phyloP scores from a whole-genome alignment of 2,329 filamentous ascomycete genomes.

The Xylariaceae sp. region DNA sequence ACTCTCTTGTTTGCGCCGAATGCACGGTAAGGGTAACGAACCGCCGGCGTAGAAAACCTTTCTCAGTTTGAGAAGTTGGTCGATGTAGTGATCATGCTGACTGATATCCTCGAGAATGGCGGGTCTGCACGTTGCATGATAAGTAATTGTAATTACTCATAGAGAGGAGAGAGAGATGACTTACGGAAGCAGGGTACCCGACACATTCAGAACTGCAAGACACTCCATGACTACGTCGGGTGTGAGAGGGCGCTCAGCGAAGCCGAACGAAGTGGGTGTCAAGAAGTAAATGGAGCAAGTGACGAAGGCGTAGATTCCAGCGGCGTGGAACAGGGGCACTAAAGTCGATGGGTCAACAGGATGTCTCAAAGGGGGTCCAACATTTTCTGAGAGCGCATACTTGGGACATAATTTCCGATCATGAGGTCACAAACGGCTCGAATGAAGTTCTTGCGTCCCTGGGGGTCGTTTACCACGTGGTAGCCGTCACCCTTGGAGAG shows the following conservation, averaged over 20 bases:
- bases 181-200: conserved; percentile 23
- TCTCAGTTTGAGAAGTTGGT: conserved; percentile 32
- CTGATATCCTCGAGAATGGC: conserved; percentile 42
- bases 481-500: conserved; percentile 33
- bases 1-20: conserved; percentile 1
- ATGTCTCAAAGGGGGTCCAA: no score
- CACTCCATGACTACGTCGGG: conserved; percentile 20
- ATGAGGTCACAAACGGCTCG: conserved; percentile 10
- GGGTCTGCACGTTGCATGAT: conserved; percentile 27
- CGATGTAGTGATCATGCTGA: conserved; percentile 29
- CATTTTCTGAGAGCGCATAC: conserved; percentile 23
- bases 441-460: conserved; percentile 22
- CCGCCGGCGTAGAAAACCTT: conserved; percentile 37
- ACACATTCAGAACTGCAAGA: conserved; percentile 20
- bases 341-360: conserved; percentile 1
- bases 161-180: neutral
- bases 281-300: conserved; percentile 17
- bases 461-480: conserved; percentile 25
- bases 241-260: conserved; percentile 24
- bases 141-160: neutral
- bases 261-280: conserved; percentile 20
- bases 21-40: conserved; percentile 17
- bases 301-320: conserved; percentile 24
- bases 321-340: conserved; percentile 32
- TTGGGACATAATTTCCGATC: conserved; percentile 21